These are phyloP conservation scores for Smithsoniella earleae DNA, from an alignment of 163 green algal species.

Conservation along the genomic window DNA sequence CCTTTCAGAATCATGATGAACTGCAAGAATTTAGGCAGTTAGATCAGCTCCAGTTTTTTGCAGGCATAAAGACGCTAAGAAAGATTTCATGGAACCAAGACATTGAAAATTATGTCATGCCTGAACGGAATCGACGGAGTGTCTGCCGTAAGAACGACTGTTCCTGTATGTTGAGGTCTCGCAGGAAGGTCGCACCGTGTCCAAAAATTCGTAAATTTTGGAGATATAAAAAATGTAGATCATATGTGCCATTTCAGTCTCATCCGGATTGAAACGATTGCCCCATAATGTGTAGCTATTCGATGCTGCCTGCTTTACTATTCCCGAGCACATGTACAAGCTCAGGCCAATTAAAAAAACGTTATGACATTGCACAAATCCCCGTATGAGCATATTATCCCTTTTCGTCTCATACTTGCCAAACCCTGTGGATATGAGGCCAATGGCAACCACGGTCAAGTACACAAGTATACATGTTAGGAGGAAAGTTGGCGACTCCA, in stretches of 20 bases:
- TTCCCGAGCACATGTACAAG: conserved; percentile 45
- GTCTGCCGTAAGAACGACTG: too few relatives aligned
- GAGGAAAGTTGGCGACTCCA: conserved; percentile 36
- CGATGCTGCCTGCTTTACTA: conserved; percentile 36
- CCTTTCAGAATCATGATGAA: conserved; percentile 66
- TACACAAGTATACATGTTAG: conserved; percentile 38
- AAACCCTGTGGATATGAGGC: conserved; percentile 21
- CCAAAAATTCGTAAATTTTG: conserved; percentile 64
- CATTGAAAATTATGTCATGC: not conserved
- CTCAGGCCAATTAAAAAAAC: conserved; percentile 45
- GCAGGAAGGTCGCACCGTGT: conserved; percentile 42
- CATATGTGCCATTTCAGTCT: conserved; percentile 43
- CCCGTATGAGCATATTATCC: conserved; percentile 31
- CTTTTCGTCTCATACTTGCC: conserved; percentile 26
- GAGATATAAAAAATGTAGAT: conserved; percentile 61
- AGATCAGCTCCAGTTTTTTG: not conserved
- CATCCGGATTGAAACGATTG: conserved; percentile 39
- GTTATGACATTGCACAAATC: conserved; percentile 49
- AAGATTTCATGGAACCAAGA: not conserved
- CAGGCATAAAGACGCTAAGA: not conserved
- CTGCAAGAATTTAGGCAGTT: conserved; percentile 33
- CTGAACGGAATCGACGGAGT: too few relatives aligned
- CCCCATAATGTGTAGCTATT: conserved; percentile 53
- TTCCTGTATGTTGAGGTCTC: not conserved
- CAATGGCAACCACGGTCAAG: conserved; percentile 33